Evolutionary conservation across 208 protist genomes (phyloP).

Genomic region (Trypanosoma rangeli): DNA sequence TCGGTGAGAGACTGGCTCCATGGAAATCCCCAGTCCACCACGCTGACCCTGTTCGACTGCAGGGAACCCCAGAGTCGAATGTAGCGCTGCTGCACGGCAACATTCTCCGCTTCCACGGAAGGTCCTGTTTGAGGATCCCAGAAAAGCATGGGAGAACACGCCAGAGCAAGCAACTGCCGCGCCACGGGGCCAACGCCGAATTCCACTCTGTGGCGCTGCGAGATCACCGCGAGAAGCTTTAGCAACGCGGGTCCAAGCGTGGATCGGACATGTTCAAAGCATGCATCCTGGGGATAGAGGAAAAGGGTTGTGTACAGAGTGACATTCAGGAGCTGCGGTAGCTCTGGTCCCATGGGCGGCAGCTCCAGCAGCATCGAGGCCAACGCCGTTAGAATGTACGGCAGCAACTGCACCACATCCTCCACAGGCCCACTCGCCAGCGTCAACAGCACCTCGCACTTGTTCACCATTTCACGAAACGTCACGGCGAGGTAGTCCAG

Average conservation of each 20-base stretch:
- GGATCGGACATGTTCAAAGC: constrained; percentile 31
- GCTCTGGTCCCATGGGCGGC: not conserved
- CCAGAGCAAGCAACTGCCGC: constrained; percentile 15
- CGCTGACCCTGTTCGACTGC: constrained; percentile 3
- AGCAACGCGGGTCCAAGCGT: constrained; percentile 31
- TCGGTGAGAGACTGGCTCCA: constrained; percentile 1
- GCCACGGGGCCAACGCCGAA: constrained; percentile 6
- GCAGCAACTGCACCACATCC: constrained; percentile 25
- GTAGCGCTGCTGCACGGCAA: not conserved
- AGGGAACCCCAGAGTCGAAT: not conserved
- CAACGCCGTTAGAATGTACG: constrained; percentile 33
- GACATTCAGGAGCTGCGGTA: constrained; percentile 28
- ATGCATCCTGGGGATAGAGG: constrained; percentile 31
- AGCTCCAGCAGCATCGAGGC: constrained; percentile 39
- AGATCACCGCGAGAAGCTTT: constrained; percentile 36
- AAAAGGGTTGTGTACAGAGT: constrained; percentile 27
- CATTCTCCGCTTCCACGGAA: not conserved
- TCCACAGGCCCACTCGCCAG: constrained; percentile 18
- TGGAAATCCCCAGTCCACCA: constrained; percentile 7
- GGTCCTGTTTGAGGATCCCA: not conserved
- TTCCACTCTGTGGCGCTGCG: constrained; percentile 9
- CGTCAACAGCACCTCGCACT: constrained; percentile 27
- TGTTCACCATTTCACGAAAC: constrained; percentile 24
- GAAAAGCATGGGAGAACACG: not conserved
- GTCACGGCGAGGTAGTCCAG: constrained; percentile 11